phyloP scores from a whole-genome alignment of 2,329 filamentous ascomycete species.

The Aureobasidium sp. region DNA sequence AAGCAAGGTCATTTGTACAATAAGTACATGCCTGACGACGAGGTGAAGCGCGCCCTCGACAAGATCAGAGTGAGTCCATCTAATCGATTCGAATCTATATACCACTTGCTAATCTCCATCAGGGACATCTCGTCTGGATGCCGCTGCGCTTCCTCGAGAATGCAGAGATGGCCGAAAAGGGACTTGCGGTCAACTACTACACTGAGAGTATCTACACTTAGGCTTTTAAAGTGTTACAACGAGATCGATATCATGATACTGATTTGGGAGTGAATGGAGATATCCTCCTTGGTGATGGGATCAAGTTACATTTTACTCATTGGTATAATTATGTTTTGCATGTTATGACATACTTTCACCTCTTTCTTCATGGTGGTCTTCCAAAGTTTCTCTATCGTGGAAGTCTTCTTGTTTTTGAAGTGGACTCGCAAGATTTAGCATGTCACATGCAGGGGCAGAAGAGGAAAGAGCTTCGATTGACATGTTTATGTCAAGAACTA shows the following conservation, averaged over 20 bases:
- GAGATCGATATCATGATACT: background rate
- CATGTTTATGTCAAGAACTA: background rate
- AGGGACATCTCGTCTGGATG: slow-evolving; percentile 91
- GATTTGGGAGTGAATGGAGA: background rate
- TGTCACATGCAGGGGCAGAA: background rate
- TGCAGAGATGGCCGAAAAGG: slow-evolving; percentile 82
- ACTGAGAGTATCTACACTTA: slow-evolving; percentile 83
- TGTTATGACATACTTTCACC: background rate
- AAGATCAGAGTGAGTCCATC: slow-evolving; percentile 44
- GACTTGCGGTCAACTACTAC: slow-evolving; percentile 74
- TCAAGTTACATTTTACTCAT: background rate
- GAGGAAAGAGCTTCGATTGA: background rate
- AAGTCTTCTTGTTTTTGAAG: slow-evolving; percentile 22
- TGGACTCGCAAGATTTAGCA: background rate
- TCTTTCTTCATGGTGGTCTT: no score
- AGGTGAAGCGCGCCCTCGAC: slow-evolving; percentile 69
- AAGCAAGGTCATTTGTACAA: slow-evolving; percentile 86
- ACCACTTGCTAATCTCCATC: background rate
- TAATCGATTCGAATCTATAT: no score
- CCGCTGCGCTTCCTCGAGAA: slow-evolving; percentile 80
- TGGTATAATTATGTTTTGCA: background rate
- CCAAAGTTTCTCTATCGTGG: slow-evolving; percentile 19
- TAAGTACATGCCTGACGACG: slow-evolving; percentile 62
- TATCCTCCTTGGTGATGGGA: background rate
- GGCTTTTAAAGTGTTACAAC: no score